These are phyloP conservation scores for Strobilomyces confusus DNA, from an alignment of 768 basidiomycete species.

Conservation along the genomic window DNA sequence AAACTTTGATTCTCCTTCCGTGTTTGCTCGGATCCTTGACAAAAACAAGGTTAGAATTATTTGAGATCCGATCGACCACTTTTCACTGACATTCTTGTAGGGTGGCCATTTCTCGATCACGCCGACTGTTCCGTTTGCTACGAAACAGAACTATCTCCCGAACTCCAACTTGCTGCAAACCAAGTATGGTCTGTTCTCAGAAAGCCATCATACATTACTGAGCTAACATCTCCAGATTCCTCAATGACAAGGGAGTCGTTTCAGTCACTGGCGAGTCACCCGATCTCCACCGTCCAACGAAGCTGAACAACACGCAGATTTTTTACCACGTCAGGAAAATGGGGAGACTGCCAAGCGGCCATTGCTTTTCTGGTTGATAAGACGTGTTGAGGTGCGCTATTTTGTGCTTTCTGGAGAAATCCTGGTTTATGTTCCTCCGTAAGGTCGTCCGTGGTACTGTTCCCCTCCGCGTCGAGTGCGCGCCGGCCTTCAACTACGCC, in stretches of 20 bases:
- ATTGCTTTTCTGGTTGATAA: conserved; percentile 78
- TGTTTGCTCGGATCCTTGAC: conserved; percentile 87
- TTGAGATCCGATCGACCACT: neutral
- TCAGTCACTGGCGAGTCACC: conserved; percentile 62
- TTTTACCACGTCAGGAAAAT: conserved; percentile 60
- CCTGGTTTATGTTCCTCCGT: neutral
- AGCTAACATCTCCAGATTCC: conserved; percentile 44
- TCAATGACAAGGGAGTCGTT: conserved; percentile 85
- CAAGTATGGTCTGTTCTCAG: conserved; percentile 40
- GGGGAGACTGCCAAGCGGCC: conserved; percentile 45
- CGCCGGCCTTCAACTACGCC: conserved; percentile 96
- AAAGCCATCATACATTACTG: neutral
- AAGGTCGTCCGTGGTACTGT: conserved; percentile 80
- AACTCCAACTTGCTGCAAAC: conserved; percentile 85
- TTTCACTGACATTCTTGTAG: conserved; percentile 28
- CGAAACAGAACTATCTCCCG: conserved; percentile 81
- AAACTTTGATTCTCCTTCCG: conserved; percentile 89
- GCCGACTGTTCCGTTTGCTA: conserved; percentile 63
- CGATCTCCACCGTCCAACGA: neutral
- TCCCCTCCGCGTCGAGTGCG: conserved; percentile 82
- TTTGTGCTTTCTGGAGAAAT: neutral
- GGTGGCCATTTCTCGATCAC: conserved; percentile 91
- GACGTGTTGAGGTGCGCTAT: conserved; percentile 62
- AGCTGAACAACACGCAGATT: conserved; percentile 47
- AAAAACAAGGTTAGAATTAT: conserved; percentile 57